Conservation (phyloP, 2,329 filamentous ascomycete genomes). For the Fusarium sp. region DNA sequence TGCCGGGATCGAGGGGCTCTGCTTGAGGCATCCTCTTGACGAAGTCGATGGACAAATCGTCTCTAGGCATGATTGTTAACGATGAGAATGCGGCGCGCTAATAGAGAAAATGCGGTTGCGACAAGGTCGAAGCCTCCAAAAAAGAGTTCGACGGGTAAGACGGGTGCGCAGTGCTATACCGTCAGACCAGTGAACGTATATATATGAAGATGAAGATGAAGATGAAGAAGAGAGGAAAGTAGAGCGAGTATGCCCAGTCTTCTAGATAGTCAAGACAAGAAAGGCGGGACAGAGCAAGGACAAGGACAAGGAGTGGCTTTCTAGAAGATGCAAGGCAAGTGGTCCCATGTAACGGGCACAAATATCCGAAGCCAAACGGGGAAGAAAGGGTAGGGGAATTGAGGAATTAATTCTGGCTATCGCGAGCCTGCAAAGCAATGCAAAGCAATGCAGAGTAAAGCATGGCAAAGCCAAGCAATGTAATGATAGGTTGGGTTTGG, state of each 20-base stretch:
- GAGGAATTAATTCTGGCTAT: slow-evolving; percentile 37
- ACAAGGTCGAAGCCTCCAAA: slow-evolving; percentile 37
- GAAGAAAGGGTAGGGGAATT: slow-evolving; percentile 34
- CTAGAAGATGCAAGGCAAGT: slow-evolving; percentile 32
- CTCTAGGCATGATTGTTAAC: slow-evolving; percentile 77
- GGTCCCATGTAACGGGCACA: slow-evolving; percentile 38
- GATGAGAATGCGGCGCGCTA: slow-evolving; percentile 44
- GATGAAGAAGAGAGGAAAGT: slow-evolving; percentile 32
- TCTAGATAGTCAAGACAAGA: neutral
- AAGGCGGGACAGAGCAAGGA: slow-evolving; percentile 13
- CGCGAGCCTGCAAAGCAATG: slow-evolving; percentile 40
- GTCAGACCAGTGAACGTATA: slow-evolving; percentile 9
- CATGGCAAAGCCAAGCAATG: neutral
- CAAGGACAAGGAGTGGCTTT: slow-evolving; percentile 37
- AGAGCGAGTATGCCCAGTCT: neutral
- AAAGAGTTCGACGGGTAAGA: slow-evolving; percentile 32
- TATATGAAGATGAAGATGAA: neutral
- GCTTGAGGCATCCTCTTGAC: slow-evolving; percentile 72
- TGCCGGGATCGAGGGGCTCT: slow-evolving; percentile 71
- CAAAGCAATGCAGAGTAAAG: slow-evolving; percentile 19
- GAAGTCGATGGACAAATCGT: slow-evolving; percentile 77
- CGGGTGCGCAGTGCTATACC: slow-evolving; percentile 22
- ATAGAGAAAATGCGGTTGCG: slow-evolving; percentile 37
- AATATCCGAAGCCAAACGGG: slow-evolving; percentile 17
- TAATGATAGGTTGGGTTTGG: slow-evolving; percentile 37